Conservation (phyloP, 176 grass and related monocot species). For the Oryza glumipatula region DNA sequence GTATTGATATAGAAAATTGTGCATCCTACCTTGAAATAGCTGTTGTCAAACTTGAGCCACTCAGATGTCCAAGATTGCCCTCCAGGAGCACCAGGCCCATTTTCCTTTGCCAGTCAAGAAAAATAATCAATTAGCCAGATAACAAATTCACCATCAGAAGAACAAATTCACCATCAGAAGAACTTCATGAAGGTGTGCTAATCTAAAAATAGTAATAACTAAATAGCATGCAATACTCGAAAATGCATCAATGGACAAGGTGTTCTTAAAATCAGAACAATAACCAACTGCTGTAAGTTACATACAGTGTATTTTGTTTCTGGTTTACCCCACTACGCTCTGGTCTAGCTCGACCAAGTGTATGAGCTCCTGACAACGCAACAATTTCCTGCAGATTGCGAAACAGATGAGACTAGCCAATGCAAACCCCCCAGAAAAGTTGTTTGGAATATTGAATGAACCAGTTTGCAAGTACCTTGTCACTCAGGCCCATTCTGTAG, state of each 20-base stretch:
- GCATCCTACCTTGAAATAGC: conserved; percentile 78
- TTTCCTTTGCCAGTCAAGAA: conserved; percentile 56
- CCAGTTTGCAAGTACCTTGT: conserved; percentile 58
- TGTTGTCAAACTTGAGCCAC: conserved; percentile 98
- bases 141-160: neutral
- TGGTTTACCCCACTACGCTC: conserved; percentile 93
- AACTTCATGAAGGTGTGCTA: neutral
- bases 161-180: conserved; percentile 4
- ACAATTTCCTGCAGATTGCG: conserved; percentile 76
- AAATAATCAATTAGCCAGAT: conserved; percentile 12
- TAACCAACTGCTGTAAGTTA: conserved; percentile 29
- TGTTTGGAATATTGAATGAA: neutral
- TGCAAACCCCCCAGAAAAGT: neutral
- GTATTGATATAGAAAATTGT: conserved; percentile 2
- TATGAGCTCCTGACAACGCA: conserved; percentile 93
- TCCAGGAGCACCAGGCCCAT: conserved; percentile 90
- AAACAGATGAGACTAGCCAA: conserved; percentile 23
- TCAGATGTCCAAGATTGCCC: conserved; percentile 94
- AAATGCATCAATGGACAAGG: neutral
- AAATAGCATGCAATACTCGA: neutral
- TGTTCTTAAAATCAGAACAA: neutral
- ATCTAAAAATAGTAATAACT: neutral
- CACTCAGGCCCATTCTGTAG: conserved; percentile 95
- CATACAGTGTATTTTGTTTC: conserved; percentile 94
- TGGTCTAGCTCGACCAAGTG: conserved; percentile 85